Percentiles rank a stretch among this genome's conserved stretches.
Conservation (phyloP, 2,329 filamentous ascomycete genomes). For the Endoconidiophora laricicola region DNA sequence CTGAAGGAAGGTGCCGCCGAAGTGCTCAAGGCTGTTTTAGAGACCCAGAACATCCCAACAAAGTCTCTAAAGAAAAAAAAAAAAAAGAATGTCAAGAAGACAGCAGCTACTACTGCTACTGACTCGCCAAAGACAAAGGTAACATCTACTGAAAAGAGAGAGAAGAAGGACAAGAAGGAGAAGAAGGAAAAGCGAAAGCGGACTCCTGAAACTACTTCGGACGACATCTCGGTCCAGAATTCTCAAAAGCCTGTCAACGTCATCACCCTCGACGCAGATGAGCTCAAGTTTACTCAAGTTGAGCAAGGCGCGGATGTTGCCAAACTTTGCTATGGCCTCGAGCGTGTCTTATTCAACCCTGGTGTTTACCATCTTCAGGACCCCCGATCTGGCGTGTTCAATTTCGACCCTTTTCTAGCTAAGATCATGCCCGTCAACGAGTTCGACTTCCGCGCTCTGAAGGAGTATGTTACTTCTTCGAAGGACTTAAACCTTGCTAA, state of each 20-base stretch:
- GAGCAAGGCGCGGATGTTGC: slow-evolving; percentile 31
- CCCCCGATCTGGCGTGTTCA: slow-evolving; percentile 71
- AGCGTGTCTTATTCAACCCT: slow-evolving; percentile 86
- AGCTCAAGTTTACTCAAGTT: slow-evolving; percentile 19
- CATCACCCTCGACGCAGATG: slow-evolving; percentile 17
- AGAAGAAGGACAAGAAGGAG: background rate
- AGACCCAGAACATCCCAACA: slow-evolving; percentile 10
- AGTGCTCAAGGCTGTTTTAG: slow-evolving; percentile 11
- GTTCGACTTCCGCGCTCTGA: slow-evolving; percentile 80
- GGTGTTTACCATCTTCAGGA: slow-evolving; percentile 89
- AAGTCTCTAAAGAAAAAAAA: slow-evolving; percentile 12
- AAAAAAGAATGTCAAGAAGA: slow-evolving; percentile 2
- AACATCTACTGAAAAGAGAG: background rate
- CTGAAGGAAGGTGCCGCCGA: slow-evolving; percentile 11
- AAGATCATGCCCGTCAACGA: slow-evolving; percentile 85
- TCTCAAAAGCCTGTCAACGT: slow-evolving; percentile 15
- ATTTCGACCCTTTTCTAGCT: slow-evolving; percentile 89
- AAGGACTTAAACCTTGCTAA: slow-evolving; percentile 56
- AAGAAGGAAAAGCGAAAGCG: background rate
- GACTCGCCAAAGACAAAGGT: background rate
- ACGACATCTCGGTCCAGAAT: background rate
- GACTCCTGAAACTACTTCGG: background rate
- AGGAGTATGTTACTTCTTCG: slow-evolving; percentile 81
- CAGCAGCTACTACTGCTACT: background rate
- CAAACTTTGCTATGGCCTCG: slow-evolving; percentile 54